Conservation (phyloP, 805 yeast genomes). For the Schizosaccharomyces pombe region ASM294v3 CU329670.1:269001-269500, state of each 20-base stretch:
- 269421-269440: slow-evolving; percentile 74
- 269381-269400: slow-evolving; percentile 67
- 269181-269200: slow-evolving; percentile 82
- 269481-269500: slow-evolving; percentile 73
- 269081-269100: no score
- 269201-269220: slow-evolving; percentile 81
- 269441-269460: slow-evolving; percentile 70
- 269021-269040: no score
- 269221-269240: slow-evolving; percentile 89
- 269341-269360: slow-evolving; percentile 73
- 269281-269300: slow-evolving; percentile 70
- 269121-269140: slow-evolving; percentile 80
- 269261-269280: slow-evolving; percentile 77
- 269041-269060: no score
- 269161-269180: slow-evolving; percentile 86
- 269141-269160: slow-evolving; percentile 84
- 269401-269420: slow-evolving; percentile 68
- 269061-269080: no score
- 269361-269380: slow-evolving; percentile 74
- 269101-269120: slow-evolving; percentile 32
- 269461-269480: slow-evolving; percentile 78
- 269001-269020: no score
- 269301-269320: slow-evolving; percentile 68
- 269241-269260: slow-evolving; percentile 80
- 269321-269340: slow-evolving; percentile 75